These are phyloP conservation scores for Spirogloea muscicola DNA, from an alignment of 139 green algal genomes.

Conservation along the genomic window DNA sequence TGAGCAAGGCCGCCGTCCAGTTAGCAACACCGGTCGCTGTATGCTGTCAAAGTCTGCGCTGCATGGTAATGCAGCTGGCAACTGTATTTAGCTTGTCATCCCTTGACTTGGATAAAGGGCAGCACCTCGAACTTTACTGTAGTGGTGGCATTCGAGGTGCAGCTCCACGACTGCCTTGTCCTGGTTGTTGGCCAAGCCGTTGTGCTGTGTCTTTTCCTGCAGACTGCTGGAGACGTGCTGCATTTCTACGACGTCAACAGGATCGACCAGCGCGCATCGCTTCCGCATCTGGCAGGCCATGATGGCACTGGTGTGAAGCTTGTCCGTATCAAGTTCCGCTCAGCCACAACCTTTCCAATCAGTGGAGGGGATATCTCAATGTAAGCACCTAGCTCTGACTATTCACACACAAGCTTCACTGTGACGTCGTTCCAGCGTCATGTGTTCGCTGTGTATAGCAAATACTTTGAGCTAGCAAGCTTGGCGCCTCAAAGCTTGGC, in stretches of 20 bases:
- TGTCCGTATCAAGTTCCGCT: slow-evolving; percentile 37
- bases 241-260: slow-evolving; percentile 44
- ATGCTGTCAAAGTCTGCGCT: background rate
- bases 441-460: no score
- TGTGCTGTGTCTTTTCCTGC: background rate
- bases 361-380: slow-evolving; percentile 18
- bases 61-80: background rate
- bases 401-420: no score
- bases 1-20: no score
- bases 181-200: background rate
- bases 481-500: no score
- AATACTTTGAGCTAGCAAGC: no score
- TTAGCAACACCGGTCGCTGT: no score
- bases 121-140: no score
- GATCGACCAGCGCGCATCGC: slow-evolving; percentile 16
- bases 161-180: background rate
- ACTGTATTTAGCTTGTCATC: no score
- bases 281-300: slow-evolving; percentile 12
- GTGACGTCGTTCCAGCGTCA: no score
- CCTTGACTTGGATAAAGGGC: no score
- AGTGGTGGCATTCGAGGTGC: background rate
- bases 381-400: slow-evolving; percentile 12
- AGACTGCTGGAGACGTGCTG: slow-evolving; percentile 31
- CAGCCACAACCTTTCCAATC: slow-evolving; percentile 20
- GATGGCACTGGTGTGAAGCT: background rate